These are phyloP conservation scores for Coleophoma crateriformis DNA, from an alignment of 2,329 filamentous ascomycete genomes.

Conservation along the genomic window DNA sequence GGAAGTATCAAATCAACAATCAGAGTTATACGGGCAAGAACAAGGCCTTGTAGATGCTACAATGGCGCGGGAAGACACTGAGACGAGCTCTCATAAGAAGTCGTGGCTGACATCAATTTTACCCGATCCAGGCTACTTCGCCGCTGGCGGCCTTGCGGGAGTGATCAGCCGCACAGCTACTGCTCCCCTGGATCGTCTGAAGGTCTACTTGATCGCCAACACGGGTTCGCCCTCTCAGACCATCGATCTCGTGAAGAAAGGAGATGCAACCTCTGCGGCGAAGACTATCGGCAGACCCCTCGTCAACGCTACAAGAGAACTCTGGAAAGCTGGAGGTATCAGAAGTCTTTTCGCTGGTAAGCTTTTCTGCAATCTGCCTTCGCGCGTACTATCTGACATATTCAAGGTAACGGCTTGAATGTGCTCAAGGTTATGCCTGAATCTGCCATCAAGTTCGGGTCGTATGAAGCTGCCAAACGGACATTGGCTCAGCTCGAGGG, in stretches of 20 bases:
- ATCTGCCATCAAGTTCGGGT: constrained; percentile 96
- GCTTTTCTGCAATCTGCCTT: constrained; percentile 22
- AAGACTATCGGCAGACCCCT: constrained; percentile 66
- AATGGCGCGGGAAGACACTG: constrained; percentile 7
- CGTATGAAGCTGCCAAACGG: constrained; percentile 92
- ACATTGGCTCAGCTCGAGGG: constrained; percentile 82
- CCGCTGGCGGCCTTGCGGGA: constrained; percentile 91
- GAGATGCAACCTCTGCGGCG: constrained; percentile 58
- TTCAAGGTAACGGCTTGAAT: constrained; percentile 84
- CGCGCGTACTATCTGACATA: constrained; percentile 7
- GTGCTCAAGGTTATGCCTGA: constrained; percentile 98
- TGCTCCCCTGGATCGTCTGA: constrained; percentile 91
- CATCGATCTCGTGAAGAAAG: constrained; percentile 64
- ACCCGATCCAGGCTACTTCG: constrained; percentile 93
- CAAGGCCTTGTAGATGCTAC: constrained; percentile 6
- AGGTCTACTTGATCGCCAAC: constrained; percentile 95
- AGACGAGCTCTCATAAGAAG: constrained; percentile 9
- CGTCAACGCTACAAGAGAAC: constrained; percentile 63
- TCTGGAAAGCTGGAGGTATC: constrained; percentile 83
- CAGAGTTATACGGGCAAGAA: constrained; percentile 9
- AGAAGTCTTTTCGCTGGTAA: constrained; percentile 88
- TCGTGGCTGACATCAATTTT: constrained; percentile 34
- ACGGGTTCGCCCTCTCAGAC: constrained; percentile 57
- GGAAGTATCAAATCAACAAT: constrained; percentile 1
- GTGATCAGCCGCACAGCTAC: constrained; percentile 93